Base-by-base conservation (phyloP, 768 basidiomycete species). In the Coprinopsis strossmayeri region DNA sequence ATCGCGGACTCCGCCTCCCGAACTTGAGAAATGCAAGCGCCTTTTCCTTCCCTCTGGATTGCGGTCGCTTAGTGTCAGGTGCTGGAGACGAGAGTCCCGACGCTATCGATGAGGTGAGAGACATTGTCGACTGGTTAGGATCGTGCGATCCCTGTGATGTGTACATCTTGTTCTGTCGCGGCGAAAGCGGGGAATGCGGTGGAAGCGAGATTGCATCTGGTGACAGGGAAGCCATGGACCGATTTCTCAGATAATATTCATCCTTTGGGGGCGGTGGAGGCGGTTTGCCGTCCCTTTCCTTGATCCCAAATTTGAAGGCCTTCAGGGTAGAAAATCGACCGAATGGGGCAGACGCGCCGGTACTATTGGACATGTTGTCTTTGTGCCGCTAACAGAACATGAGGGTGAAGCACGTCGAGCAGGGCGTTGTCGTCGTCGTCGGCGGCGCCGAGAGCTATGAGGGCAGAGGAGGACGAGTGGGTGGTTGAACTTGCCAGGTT, bases 261-360 rank as follows among this genome's bases (percentile, higher is more conserved):
- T 87, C 84, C 63, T 87, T 86, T 34, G 83, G 83, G 0, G 84
- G 84, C 1, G 69, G 76, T 5, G 77, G 78, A 0, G 81, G 81
- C 0, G 81, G 79, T 45, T 60, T 62, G 1, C 49, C n/a, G 21
- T 55, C 55, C 51, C 59, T 63, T 15, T 58, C 60, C 52, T 56
- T n/a, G n/a, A n/a, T 66, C 20, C 48, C 48, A 39, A 66, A 59
- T 42, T 64, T 65, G 59, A 69, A 66, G 15, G 61, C 58, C 51
- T 63, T 67, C 52, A 69, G 55, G 3, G 65, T 65, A 5, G 64
- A 64, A 38, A 66, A 65, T 5, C 67, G 61, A 17, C 65, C 64
- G 55, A 62, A 34, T 46, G 49, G 40, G 38, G 52, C 32, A 57
- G 58, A 58, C 49, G 61, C 56, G 55, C 54, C 57, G 48, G 53